Percentiles rank a stretch among this genome's conserved stretches.
phyloP scores from a whole-genome alignment of 2,329 filamentous ascomycete genomes.

The Beauveria varroae region DNA sequence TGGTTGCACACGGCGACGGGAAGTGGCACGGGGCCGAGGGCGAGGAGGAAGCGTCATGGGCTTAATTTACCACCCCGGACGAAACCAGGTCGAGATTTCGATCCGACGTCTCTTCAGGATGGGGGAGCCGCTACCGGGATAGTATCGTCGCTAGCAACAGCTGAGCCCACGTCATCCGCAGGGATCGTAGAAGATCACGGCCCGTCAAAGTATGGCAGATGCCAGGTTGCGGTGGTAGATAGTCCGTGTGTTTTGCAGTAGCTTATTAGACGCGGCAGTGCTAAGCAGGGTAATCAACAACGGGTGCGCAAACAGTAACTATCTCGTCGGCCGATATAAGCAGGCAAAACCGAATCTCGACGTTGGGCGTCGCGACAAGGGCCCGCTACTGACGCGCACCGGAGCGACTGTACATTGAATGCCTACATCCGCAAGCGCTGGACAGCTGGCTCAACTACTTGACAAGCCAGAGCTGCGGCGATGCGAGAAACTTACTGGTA shows the following conservation, averaged over 20 bases:
- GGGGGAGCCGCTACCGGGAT: background rate
- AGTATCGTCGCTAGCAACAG: background rate
- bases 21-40: background rate
- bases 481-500: background rate
- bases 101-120: background rate
- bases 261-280: background rate
- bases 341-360: background rate
- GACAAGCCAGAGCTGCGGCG: background rate
- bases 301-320: background rate
- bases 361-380: background rate
- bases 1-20: background rate
- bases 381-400: background rate
- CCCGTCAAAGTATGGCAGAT: background rate
- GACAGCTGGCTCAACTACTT: background rate
- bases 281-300: background rate
- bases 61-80: background rate
- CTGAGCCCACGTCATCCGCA: conserved; percentile 1
- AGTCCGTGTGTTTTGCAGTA: background rate
- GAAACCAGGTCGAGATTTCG: conserved; percentile 1
- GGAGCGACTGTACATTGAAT: background rate
- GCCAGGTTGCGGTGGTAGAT: background rate
- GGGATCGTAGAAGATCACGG: background rate
- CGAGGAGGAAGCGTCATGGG: background rate
- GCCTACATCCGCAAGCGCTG: background rate
- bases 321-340: background rate